Conservation (phyloP, 2,329 filamentous ascomycete species). For the Fusarium siculi region DNA sequence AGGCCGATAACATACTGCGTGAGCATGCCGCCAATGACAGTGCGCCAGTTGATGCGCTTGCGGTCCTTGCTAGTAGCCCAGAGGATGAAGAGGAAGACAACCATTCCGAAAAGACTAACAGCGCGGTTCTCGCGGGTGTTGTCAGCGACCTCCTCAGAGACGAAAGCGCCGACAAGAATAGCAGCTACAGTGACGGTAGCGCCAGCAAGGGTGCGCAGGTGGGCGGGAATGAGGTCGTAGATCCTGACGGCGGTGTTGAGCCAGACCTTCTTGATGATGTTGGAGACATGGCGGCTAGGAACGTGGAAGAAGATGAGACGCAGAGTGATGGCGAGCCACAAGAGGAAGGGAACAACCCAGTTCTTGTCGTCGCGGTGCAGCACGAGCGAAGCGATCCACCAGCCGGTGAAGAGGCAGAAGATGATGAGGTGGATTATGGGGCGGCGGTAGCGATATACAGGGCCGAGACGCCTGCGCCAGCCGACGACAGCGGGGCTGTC, state of each 20-base stretch:
- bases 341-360: constrained; percentile 85
- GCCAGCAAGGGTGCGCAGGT: constrained; percentile 70
- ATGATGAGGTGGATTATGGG: constrained; percentile 59
- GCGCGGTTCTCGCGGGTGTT: constrained; percentile 85
- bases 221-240: constrained; percentile 72
- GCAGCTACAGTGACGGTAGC: constrained; percentile 73
- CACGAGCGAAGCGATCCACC: constrained; percentile 82
- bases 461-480: constrained; percentile 41
- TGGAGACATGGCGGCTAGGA: constrained; percentile 72
- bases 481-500: not conserved
- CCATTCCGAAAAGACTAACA: constrained; percentile 81
- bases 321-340: constrained; percentile 80
- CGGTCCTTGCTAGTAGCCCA: constrained; percentile 78
- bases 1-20: constrained; percentile 88
- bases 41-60: constrained; percentile 74
- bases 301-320: constrained; percentile 80
- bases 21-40: constrained; percentile 89
- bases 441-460: constrained; percentile 58
- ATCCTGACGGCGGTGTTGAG: constrained; percentile 68
- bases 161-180: constrained; percentile 83
- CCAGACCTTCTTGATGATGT: constrained; percentile 76
- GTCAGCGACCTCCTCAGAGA: constrained; percentile 73
- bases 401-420: constrained; percentile 61
- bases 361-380: constrained; percentile 78
- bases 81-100: constrained; percentile 74